These are phyloP conservation scores for Pseudogymnoascus pannorum DNA, from an alignment of 2,329 filamentous ascomycete species.

Conservation along the genomic window DNA sequence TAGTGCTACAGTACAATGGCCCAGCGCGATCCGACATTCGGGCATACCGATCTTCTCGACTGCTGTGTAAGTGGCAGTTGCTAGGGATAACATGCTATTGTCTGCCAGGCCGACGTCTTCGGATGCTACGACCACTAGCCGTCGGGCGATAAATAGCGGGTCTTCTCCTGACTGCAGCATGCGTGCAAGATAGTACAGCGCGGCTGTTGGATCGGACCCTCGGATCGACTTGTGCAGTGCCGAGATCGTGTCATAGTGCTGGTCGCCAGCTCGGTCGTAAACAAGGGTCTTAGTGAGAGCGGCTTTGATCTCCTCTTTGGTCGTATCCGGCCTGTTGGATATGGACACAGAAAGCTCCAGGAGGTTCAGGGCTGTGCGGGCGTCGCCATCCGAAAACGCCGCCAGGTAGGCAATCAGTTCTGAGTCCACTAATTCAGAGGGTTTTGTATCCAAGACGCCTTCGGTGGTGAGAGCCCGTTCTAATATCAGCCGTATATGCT, in stretches of 20 bases:
- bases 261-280: constrained; percentile 89
- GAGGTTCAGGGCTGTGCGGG: constrained; percentile 84
- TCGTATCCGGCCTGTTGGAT: constrained; percentile 56
- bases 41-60: constrained; percentile 92
- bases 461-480: constrained; percentile 65
- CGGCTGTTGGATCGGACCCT: constrained; percentile 76
- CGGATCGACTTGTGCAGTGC: constrained; percentile 95
- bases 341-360: constrained; percentile 83
- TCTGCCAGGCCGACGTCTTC: constrained; percentile 92
- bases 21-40: constrained; percentile 86
- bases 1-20: constrained; percentile 77
- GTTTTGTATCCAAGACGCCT: constrained; percentile 36
- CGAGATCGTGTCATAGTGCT: constrained; percentile 96
- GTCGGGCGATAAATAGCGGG: constrained; percentile 81
- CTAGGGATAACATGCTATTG: constrained; percentile 72
- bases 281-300: constrained; percentile 86
- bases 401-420: constrained; percentile 76
- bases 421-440: constrained; percentile 59
- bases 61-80: constrained; percentile 78
- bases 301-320: constrained; percentile 69
- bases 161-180: constrained; percentile 97
- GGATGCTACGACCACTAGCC: constrained; percentile 89
- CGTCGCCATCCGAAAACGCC: constrained; percentile 84
- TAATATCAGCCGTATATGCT: constrained; percentile 68
- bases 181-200: constrained; percentile 87